A percentile compares a stretch with the other conserved stretches of the same genome.
Conservation (phyloP, 495 filamentous ascomycete species). For the Penicillium soppii region DNA sequence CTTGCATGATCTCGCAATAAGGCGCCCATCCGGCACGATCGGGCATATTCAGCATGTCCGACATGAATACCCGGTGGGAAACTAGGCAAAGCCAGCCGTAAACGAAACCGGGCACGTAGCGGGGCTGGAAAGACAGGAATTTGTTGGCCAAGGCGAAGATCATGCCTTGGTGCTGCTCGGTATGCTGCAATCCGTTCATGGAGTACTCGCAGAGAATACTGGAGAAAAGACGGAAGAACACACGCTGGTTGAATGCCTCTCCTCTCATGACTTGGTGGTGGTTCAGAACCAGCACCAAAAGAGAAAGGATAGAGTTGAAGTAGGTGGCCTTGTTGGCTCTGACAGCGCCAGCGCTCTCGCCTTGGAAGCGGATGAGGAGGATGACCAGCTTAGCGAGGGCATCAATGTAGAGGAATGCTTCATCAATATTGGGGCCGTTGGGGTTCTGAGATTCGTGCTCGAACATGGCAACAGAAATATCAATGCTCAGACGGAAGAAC, state of each 20-base stretch:
- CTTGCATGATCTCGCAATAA: conserved; percentile 74
- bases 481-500: conserved; percentile 81
- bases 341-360: conserved; percentile 56
- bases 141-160: conserved; percentile 69
- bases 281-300: conserved; percentile 78
- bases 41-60: conserved; percentile 69
- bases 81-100: conserved; percentile 83
- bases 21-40: conserved; percentile 70
- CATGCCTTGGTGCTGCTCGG: conserved; percentile 64
- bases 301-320: conserved; percentile 70
- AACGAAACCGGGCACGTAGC: conserved; percentile 73
- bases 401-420: conserved; percentile 76
- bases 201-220: conserved; percentile 73
- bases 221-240: conserved; percentile 90
- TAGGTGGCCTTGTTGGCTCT: conserved; percentile 61
- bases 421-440: conserved; percentile 60
- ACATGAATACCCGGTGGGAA: conserved; percentile 83
- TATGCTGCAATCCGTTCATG: conserved; percentile 42
- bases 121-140: conserved; percentile 74
- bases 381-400: conserved; percentile 83
- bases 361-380: conserved; percentile 69
- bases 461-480: conserved; percentile 71
- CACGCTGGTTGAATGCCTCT: conserved; percentile 80
- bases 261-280: conserved; percentile 79
- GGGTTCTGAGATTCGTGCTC: conserved; percentile 63